These are phyloP conservation scores for Suillus luteus DNA, from an alignment of 768 basidiomycete genomes.

Conservation along the genomic window DNA sequence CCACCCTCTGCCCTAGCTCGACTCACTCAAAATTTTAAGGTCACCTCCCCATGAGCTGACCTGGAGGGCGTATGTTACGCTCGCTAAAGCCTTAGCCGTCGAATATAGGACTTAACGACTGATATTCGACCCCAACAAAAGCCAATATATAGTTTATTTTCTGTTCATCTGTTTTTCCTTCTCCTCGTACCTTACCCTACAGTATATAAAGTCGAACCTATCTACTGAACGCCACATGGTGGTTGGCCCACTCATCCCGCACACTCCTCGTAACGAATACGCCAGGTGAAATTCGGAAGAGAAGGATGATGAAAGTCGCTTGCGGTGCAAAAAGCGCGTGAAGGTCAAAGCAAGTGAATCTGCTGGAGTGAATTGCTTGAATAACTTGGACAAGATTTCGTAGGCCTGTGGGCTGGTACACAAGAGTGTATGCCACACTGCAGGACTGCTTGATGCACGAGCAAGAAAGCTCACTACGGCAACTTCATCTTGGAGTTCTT, in stretches of 20 bases:
- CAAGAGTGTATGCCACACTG: background rate
- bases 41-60: too few relatives aligned
- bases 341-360: constrained; percentile 24
- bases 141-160: too few relatives aligned
- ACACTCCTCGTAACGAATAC: background rate
- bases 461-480: constrained; percentile 2
- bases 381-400: background rate
- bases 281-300: background rate
- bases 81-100: too few relatives aligned
- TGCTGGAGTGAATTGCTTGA: background rate
- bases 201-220: too few relatives aligned
- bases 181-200: too few relatives aligned
- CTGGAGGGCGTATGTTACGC: too few relatives aligned
- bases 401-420: background rate
- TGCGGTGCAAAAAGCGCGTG: constrained; percentile 30
- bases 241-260: background rate
- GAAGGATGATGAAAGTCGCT: constrained; percentile 17
- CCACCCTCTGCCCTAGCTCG: too few relatives aligned
- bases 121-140: too few relatives aligned
- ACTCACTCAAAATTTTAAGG: too few relatives aligned
- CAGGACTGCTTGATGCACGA: background rate
- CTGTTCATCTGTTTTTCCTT: too few relatives aligned
- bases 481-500: constrained; percentile 5
- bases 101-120: too few relatives aligned
- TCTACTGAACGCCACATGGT: too few relatives aligned